Evolutionary conservation across 1,139 yeast species (phyloP).

Genomic region (Candida sanyaensis): DNA sequence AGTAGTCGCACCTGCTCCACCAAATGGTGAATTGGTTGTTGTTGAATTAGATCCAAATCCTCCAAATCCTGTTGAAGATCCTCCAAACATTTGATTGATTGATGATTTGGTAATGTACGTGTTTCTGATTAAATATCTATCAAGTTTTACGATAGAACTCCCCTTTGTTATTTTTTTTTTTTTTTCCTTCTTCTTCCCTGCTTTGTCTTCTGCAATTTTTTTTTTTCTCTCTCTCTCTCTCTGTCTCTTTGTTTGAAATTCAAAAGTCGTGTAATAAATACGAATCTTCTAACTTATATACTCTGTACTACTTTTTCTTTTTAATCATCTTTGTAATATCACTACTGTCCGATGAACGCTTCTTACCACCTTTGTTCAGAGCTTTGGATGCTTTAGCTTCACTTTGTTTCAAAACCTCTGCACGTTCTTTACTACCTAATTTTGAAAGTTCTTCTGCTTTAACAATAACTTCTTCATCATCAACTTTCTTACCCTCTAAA

Average conservation of each 20-base stretch:
- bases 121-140: not conserved
- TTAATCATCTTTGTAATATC: constrained; percentile 13
- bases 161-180: not conserved
- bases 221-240: too few relatives aligned
- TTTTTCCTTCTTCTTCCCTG: too few relatives aligned
- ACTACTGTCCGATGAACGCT: constrained; percentile 17
- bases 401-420: constrained; percentile 46
- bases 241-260: not conserved
- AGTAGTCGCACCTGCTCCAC: constrained; percentile 17
- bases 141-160: not conserved
- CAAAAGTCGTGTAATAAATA: not conserved
- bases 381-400: constrained; percentile 29
- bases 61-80: constrained; percentile 57
- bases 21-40: constrained; percentile 35
- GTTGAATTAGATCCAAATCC: constrained; percentile 52
- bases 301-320: constrained; percentile 12
- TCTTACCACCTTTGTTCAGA: constrained; percentile 11
- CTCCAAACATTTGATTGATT: constrained; percentile 42
- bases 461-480: constrained; percentile 55
- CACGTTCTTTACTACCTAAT: constrained; percentile 60
- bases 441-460: constrained; percentile 53
- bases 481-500: constrained; percentile 55
- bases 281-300: too few relatives aligned
- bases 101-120: constrained; percentile 4
- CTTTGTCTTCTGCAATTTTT: not conserved